Conservation (phyloP, 2,329 filamentous ascomycete species). For the Alternaria sp. region DNA sequence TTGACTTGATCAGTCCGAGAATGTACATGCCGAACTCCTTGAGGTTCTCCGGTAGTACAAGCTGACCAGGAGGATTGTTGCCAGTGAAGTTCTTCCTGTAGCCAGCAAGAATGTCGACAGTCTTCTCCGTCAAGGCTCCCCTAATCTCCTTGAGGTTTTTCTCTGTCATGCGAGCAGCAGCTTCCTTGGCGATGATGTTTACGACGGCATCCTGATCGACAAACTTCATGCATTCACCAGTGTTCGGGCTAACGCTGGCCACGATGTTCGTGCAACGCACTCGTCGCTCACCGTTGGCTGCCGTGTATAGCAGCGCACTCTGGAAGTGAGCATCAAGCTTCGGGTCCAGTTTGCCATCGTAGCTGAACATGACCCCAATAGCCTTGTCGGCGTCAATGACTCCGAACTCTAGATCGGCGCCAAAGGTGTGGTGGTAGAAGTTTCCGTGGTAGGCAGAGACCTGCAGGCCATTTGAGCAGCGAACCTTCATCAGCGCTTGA, state of each 20-base stretch:
- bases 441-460: conserved; percentile 94
- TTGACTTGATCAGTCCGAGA: conserved; percentile 84
- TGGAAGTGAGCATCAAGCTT: conserved; percentile 99
- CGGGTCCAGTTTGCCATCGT: conserved; percentile 96
- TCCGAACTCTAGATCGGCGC: conserved; percentile 92
- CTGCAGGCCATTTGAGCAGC: conserved; percentile 95
- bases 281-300: conserved; percentile 83
- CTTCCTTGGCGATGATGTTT: conserved; percentile 88
- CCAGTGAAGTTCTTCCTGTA: conserved; percentile 94
- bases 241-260: conserved; percentile 85
- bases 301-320: conserved; percentile 91
- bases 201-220: conserved; percentile 95
- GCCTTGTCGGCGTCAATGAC: conserved; percentile 93
- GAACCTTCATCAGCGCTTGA: conserved; percentile 96
- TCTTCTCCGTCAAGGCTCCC: conserved; percentile 83
- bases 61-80: conserved; percentile 84
- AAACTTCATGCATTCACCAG: conserved; percentile 85
- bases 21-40: conserved; percentile 98
- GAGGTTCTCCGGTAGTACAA: conserved; percentile 92
- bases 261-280: conserved; percentile 94
- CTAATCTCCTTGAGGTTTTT: conserved; percentile 83
- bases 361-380: conserved; percentile 86
- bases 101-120: conserved; percentile 86
- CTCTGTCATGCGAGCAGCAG: conserved; percentile 82
- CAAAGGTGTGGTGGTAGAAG: conserved; percentile 94